These are phyloP conservation scores for Pyrenula massariospora DNA, from an alignment of 495 filamentous ascomycete genomes.

Conservation along the genomic window DNA sequence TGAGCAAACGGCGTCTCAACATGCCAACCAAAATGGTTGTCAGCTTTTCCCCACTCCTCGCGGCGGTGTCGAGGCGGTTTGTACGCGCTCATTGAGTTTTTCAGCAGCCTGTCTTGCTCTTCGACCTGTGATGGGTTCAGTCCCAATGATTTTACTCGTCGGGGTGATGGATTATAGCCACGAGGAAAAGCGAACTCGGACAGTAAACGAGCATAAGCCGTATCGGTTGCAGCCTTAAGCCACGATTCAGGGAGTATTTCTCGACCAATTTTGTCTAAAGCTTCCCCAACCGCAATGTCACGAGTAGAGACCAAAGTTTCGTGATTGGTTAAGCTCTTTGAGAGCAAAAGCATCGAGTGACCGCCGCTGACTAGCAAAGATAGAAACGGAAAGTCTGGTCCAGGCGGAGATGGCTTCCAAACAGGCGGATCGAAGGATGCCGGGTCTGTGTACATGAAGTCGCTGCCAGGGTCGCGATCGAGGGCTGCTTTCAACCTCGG, in stretches of 20 bases:
- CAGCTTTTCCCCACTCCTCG: constrained; percentile 33
- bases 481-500: constrained; percentile 67
- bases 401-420: not conserved
- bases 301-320: constrained; percentile 52
- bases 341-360: constrained; percentile 77
- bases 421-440: not conserved
- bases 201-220: constrained; percentile 68
- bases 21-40: constrained; percentile 41
- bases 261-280: constrained; percentile 77
- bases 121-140: constrained; percentile 1
- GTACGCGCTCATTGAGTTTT: constrained; percentile 42
- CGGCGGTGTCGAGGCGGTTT: constrained; percentile 36
- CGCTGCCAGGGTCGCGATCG: constrained; percentile 2
- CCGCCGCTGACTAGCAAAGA: constrained; percentile 87
- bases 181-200: constrained; percentile 57
- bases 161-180: not conserved
- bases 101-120: constrained; percentile 63
- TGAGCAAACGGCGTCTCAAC: constrained; percentile 43
- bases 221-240: constrained; percentile 29
- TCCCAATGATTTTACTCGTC: not conserved
- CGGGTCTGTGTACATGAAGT: not conserved
- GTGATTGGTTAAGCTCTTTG: constrained; percentile 52
- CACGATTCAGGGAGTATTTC: constrained; percentile 47
- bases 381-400: constrained; percentile 63
- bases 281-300: constrained; percentile 75